Percentiles rank a stretch among this genome's conserved stretches.
Evolutionary conservation across 2,329 filamentous ascomycete genomes (phyloP).

Genomic region (Rosellinia necatrix): DNA sequence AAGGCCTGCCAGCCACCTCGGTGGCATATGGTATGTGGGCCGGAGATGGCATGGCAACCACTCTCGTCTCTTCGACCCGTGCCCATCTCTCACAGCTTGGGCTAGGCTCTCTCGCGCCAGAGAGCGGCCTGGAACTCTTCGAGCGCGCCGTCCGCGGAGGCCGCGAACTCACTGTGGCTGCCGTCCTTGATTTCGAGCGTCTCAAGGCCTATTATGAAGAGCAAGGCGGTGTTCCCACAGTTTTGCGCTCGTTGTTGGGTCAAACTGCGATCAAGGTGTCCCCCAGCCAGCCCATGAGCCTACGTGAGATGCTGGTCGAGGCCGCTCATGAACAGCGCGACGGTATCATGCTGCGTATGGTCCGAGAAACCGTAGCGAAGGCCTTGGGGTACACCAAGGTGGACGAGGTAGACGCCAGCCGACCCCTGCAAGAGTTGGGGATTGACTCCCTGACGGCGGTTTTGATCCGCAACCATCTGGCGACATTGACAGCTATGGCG

Average conservation of each 20-base stretch:
- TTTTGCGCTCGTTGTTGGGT: slow-evolving; percentile 29
- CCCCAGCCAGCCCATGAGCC: slow-evolving; percentile 6
- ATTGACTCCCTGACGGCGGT: slow-evolving; percentile 39
- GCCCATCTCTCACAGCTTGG: slow-evolving; percentile 35
- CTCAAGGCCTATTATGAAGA: slow-evolving; percentile 31
- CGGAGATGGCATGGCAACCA: slow-evolving; percentile 38
- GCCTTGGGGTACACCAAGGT: slow-evolving; percentile 30
- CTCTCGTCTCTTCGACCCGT: slow-evolving; percentile 22
- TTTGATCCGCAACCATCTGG: slow-evolving; percentile 35
- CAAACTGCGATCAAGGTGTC: slow-evolving; percentile 5
- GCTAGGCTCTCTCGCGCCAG: slow-evolving; percentile 29
- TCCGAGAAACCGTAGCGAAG: slow-evolving; percentile 35
- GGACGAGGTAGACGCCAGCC: slow-evolving; percentile 32
- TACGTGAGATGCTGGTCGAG: slow-evolving; percentile 26
- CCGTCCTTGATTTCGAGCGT: slow-evolving; percentile 33
- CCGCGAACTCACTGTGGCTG: slow-evolving; percentile 33
- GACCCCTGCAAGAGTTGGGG: slow-evolving; percentile 34
- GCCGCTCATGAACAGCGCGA: slow-evolving; percentile 27
- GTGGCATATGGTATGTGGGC: slow-evolving; percentile 38
- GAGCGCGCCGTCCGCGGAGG: slow-evolving; percentile 27
- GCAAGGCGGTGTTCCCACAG: slow-evolving; percentile 29
- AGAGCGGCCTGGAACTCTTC: slow-evolving; percentile 30
- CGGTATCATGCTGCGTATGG: slow-evolving; percentile 31
- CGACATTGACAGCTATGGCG: slow-evolving; percentile 30
- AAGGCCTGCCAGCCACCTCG: slow-evolving; percentile 33